Evolutionary conservation across 441 rosid genomes (phyloP).

Genomic region (Croton setiger): DNA sequence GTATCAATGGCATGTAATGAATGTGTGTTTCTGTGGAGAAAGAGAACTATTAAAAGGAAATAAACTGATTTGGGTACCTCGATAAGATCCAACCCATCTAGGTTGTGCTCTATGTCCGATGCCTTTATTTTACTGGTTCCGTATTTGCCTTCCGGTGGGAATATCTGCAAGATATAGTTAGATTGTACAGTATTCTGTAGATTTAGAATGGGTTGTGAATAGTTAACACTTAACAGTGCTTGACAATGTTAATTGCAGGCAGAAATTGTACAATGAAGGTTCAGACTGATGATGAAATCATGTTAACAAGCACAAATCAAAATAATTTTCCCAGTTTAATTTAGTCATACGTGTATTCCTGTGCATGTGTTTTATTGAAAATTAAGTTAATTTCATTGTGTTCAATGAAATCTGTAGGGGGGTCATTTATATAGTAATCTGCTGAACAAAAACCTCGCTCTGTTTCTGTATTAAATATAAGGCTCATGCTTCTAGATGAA

Average conservation of each 20-base stretch:
- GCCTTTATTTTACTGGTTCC: constrained; percentile 39
- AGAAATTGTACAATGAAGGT: neutral
- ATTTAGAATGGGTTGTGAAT: neutral
- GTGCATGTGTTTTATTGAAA: neutral
- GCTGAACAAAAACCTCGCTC: too few relatives aligned
- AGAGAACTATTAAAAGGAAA: neutral
- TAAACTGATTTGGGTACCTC: constrained; percentile 26
- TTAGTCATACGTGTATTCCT: neutral
- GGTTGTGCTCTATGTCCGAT: constrained; percentile 37
- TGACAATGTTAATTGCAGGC: neutral
- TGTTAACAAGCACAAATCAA: neutral
- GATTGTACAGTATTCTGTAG: neutral
- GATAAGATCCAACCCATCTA: constrained; percentile 40
- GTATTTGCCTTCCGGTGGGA: constrained; percentile 45
- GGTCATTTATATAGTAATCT: neutral
- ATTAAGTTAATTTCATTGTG: neutral
- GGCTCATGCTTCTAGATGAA: neutral
- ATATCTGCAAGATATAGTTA: constrained; percentile 35
- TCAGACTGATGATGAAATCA: neutral
- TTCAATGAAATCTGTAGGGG: neutral
- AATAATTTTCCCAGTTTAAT: neutral
- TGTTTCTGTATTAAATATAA: neutral
- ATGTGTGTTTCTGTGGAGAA: neutral
- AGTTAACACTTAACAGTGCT: neutral
- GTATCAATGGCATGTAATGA: neutral